Evolutionary conservation across 208 protist genomes (phyloP).

Genomic region (Naegleria gruberi): DNA sequence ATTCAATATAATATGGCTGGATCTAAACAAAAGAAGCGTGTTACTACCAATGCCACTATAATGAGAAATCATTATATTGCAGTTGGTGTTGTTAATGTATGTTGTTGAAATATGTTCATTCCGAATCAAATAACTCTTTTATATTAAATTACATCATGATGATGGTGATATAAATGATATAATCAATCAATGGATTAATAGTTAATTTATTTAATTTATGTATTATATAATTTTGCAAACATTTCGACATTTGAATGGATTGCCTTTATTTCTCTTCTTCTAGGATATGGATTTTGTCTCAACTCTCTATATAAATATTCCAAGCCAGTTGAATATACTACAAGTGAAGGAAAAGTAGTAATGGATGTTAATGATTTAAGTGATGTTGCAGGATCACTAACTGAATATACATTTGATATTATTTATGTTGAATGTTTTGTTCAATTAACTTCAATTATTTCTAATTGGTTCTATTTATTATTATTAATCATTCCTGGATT

Average conservation of each 20-base stretch:
- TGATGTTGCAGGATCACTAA: background rate
- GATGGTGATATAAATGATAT: too few relatives aligned
- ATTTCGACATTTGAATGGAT: background rate
- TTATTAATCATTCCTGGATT: background rate
- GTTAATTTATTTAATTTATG: background rate
- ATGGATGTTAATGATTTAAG: background rate
- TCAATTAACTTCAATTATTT: background rate
- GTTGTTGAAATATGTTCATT: too few relatives aligned
- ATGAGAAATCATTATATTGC: background rate
- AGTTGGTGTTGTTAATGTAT: background rate
- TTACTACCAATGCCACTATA: background rate
- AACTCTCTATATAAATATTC: background rate
- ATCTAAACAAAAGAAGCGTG: background rate
- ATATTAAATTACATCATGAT: too few relatives aligned
- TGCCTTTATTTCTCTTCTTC: background rate
- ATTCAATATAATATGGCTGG: background rate
- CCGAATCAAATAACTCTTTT: too few relatives aligned
- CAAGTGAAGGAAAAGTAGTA: background rate
- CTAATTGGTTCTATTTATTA: background rate
- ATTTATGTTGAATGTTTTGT: slow-evolving; percentile 5
- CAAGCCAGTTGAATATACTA: background rate
- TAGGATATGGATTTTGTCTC: background rate
- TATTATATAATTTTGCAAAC: background rate
- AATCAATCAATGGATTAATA: background rate
- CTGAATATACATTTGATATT: background rate